Evolutionary conservation across 2,329 filamentous ascomycete species (phyloP).

Genomic region (Helotiales sp.): DNA sequence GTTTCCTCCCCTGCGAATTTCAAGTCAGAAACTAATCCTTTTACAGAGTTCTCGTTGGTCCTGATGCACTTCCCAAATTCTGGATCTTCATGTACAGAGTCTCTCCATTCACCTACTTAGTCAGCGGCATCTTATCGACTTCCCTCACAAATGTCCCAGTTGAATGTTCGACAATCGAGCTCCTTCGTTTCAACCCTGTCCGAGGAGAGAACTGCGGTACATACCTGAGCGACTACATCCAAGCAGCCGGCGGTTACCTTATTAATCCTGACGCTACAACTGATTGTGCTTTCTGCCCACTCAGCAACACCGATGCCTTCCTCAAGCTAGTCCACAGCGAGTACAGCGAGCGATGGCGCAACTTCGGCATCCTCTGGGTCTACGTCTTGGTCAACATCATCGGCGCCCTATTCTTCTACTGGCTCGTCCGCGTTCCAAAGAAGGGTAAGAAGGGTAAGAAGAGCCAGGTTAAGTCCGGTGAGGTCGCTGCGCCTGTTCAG

Average conservation of each 20-base stretch:
- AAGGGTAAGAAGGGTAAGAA: constrained; percentile 10
- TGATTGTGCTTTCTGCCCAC: constrained; percentile 13
- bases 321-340: not conserved
- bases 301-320: constrained; percentile 19
- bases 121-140: constrained; percentile 71
- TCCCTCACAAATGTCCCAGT: constrained; percentile 71
- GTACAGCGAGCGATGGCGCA: constrained; percentile 13
- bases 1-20: not conserved
- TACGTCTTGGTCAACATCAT: constrained; percentile 15
- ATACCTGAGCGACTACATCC: constrained; percentile 13
- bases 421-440: constrained; percentile 20
- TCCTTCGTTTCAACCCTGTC: constrained; percentile 17
- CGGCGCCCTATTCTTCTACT: constrained; percentile 17
- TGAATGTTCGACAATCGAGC: constrained; percentile 56
- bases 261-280: not conserved
- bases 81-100: constrained; percentile 86
- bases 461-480: not conserved
- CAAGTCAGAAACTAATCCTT: not conserved
- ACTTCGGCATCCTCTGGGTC: constrained; percentile 22
- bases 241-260: constrained; percentile 14
- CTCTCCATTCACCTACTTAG: constrained; percentile 81
- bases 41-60: constrained; percentile 66
- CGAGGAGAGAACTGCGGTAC: constrained; percentile 3
- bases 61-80: constrained; percentile 68
- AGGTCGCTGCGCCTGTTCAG: not conserved